Percentiles rank a stretch among this genome's conserved stretches.
Conservation (phyloP, 2,329 filamentous ascomycete species). For the Colletotrichum sp. region DNA sequence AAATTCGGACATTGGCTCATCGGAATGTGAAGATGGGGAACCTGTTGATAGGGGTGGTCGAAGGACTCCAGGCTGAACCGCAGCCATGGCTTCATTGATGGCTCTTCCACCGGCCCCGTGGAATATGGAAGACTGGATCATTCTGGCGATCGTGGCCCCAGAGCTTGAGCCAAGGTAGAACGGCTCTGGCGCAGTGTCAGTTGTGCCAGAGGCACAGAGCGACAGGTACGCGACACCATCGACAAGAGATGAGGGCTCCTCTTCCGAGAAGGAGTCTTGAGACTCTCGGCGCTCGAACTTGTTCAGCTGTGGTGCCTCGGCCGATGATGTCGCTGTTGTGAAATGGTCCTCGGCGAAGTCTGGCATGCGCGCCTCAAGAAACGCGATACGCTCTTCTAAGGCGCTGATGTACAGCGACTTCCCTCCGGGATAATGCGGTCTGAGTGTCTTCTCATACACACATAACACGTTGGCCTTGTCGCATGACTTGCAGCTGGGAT, state of each 20-base stretch:
- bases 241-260: constrained; percentile 24
- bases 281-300: not conserved
- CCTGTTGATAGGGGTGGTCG: not conserved
- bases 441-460: constrained; percentile 27
- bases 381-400: constrained; percentile 31
- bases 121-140: constrained; percentile 30
- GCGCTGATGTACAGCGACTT: constrained; percentile 31
- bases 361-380: constrained; percentile 29
- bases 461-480: constrained; percentile 23
- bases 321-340: not conserved
- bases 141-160: constrained; percentile 28
- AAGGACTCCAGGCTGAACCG: not conserved
- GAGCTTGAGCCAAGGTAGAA: constrained; percentile 31
- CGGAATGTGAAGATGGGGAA: not conserved
- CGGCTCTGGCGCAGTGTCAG: constrained; percentile 26
- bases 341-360: constrained; percentile 31
- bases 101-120: constrained; percentile 13
- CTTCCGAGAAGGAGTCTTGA: constrained; percentile 19
- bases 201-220: constrained; percentile 26
- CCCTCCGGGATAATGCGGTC: constrained; percentile 30
- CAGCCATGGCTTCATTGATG: not conserved
- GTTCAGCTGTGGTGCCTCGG: not conserved
- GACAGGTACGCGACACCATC: constrained; percentile 30
- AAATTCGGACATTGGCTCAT: constrained; percentile 20
- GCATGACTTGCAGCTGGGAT: constrained; percentile 29